Base-by-base conservation (phyloP, 2,329 filamentous ascomycete species). In the Aspergillus brunneoviolaceus region DNA sequence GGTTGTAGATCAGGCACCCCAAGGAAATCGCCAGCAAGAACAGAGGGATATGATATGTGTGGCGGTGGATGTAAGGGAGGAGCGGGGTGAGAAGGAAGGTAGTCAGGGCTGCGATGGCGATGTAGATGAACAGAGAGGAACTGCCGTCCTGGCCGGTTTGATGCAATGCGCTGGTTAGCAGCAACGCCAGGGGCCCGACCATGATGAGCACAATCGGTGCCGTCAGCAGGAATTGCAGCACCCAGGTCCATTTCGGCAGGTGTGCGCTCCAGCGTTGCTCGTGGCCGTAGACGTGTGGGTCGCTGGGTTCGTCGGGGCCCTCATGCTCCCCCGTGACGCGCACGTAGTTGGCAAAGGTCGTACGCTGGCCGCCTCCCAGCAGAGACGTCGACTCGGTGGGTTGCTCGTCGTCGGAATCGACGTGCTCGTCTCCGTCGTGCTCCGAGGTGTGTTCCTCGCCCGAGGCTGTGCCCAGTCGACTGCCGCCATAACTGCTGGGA, bases 111-210 rank as follows among this genome's bases (percentile, higher is more conserved):
- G 89, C 87, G 48, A 92, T 83, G 39, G 86, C 75, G 14, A 96
- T 72, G 73, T 96, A 92, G 5, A 92, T 87, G 7, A 86, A 75
- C 16, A 96, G 77, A 19, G 89, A 80, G 39, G 86, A 84, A 63
- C 87, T 90, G 2, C 95, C 95, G 73, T 99, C 95, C 2, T 90
- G 85, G 6, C 90, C 89, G 0, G 92, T 96, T 76, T 96, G 93
- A 60, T 88, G 82, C 21, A 92, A 81, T 2, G 90, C 86, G 35
- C 88, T 85, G 4, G 88, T 90, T 16, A 91, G 73, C 12, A 94
- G 78, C 3, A 98, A 82, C 1, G 85, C 89, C 27, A 93, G 82
- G 70, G 96, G 92, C 1, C 88, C 91, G 16, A 91, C 77, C 21
- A 98, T 74, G 61, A 95, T 88, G 50, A 96, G 80, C 51, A 88